Evolutionary conservation across 2,329 filamentous ascomycete species (phyloP).

Genomic region (Thielaviopsis euricoi): DNA sequence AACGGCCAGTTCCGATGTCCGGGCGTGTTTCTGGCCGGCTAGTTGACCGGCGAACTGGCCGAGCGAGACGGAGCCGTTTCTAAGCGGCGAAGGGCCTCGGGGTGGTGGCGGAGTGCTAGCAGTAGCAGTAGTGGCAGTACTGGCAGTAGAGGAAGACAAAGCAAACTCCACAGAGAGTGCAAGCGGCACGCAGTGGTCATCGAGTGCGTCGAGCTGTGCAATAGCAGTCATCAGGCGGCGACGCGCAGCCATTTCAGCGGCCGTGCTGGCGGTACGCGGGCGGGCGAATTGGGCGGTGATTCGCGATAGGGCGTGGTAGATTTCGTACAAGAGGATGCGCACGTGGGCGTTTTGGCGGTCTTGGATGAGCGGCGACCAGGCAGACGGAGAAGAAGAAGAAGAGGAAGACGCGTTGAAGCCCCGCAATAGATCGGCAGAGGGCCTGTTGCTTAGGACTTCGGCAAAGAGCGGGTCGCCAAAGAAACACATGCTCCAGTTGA

Average conservation of each 20-base stretch:
- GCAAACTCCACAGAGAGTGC: not conserved
- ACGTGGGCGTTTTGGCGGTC: constrained; percentile 26
- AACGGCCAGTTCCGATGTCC: not conserved
- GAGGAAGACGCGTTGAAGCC: constrained; percentile 24
- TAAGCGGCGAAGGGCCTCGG: too few relatives aligned
- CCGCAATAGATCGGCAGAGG: constrained; percentile 27
- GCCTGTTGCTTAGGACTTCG: constrained; percentile 28
- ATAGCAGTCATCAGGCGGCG: constrained; percentile 32
- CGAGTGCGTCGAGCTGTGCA: constrained; percentile 25
- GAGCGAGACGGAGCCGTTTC: too few relatives aligned
- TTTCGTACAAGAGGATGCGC: constrained; percentile 38
- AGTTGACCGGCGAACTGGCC: not conserved
- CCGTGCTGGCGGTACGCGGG: constrained; percentile 29
- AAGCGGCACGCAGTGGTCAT: constrained; percentile 4
- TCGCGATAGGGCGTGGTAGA: constrained; percentile 35
- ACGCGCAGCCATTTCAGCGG: constrained; percentile 35
- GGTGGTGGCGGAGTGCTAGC: too few relatives aligned
- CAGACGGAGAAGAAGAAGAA: not conserved
- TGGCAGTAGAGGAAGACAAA: not conserved
- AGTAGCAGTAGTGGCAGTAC: not conserved
- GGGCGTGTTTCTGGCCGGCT: not conserved
- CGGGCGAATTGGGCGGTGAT: constrained; percentile 41
- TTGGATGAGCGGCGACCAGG: constrained; percentile 21
- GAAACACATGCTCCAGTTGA: constrained; percentile 40
- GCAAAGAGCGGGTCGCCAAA: constrained; percentile 45